Evolutionary conservation across 2,329 filamentous ascomycete genomes (phyloP), one percentile per base, ranked within the genome.

Genomic region (Triangularia setosa): DNA sequence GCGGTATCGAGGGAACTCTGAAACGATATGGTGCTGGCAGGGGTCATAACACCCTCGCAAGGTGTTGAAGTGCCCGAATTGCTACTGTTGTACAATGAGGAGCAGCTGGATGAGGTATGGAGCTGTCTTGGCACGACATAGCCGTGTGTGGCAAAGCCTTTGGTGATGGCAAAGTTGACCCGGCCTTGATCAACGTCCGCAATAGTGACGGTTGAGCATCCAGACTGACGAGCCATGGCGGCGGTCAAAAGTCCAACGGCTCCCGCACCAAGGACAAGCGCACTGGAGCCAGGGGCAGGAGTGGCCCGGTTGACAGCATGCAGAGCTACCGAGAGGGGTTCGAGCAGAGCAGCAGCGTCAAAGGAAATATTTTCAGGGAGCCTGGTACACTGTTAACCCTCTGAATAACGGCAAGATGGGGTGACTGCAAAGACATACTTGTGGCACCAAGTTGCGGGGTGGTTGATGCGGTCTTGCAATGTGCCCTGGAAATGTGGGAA

Each of bases 401-500:
- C 14, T n/a, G 35, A 4, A 6, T 35, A 18, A 0, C 16, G 23
- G 12, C 1, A n/a, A n/a, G 14, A 54, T 24, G 3, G 24, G 40
- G 18, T 8, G 40, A 21, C 11, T 48, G 24, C 16, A 3, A 4
- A 18, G 23, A 73, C 80, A 71, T 75, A 85, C 84, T 84, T 87
- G 72, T 88, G 84, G 66, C 85, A 87, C 85, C 85, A 88, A 30
- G 76, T 74, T 5, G 84, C 85, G 4, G 84, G 85, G 70, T 87
- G 85, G 68, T 88, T 88, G 69, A 88, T 86, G 64, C 79, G 80
- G 70, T 87, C 84, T 69, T 88, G 86, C 4, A 88, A 75, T 5
- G 85, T 87, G 25, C 85, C 85, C 71, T 87, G 85, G 68, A 84
- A 87, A 71, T 88, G 86, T 64, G 86, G 86, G n/a, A 85, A 80